These are phyloP conservation scores for Trifolium repens DNA, from an alignment of 306 rosid genomes.

Conservation along the genomic window DNA sequence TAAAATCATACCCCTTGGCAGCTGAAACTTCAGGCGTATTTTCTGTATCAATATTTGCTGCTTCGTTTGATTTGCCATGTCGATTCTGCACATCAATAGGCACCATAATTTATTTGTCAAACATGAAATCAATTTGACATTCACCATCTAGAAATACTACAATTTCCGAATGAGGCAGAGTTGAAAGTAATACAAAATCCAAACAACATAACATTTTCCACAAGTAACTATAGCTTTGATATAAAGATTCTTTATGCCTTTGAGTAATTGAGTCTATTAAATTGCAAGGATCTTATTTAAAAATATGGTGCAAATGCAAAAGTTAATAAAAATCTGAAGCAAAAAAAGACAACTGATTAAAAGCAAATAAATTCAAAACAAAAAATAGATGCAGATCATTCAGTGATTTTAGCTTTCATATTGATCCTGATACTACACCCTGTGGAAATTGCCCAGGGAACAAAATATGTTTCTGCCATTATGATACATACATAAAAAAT, in stretches of 20 bases:
- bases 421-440: neutral
- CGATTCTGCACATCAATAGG: conserved; percentile 66
- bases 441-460: neutral
- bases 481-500: conserved; percentile 19
- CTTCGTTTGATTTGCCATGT: conserved; percentile 63
- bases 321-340: neutral
- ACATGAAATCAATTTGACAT: conserved; percentile 16
- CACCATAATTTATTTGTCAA: conserved; percentile 26
- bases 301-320: neutral
- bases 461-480: neutral
- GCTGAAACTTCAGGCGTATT: conserved; percentile 52
- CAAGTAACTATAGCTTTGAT: neutral
- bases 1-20: conserved; percentile 54
- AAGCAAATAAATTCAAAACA: neutral
- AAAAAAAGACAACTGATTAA: neutral
- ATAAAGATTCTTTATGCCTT: conserved; percentile 1
- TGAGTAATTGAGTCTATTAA: conserved; percentile 1
- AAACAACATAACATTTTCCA: conserved; percentile 10
- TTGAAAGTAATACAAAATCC: conserved; percentile 28
- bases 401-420: conserved; percentile 16
- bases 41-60: conserved; percentile 42
- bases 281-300: neutral
- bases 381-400: neutral
- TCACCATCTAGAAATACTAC: conserved; percentile 33
- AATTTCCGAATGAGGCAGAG: conserved; percentile 8